Evolutionary conservation across 129 eudicot genomes (phyloP).

Genomic region (Helianthus tuberosus): DNA sequence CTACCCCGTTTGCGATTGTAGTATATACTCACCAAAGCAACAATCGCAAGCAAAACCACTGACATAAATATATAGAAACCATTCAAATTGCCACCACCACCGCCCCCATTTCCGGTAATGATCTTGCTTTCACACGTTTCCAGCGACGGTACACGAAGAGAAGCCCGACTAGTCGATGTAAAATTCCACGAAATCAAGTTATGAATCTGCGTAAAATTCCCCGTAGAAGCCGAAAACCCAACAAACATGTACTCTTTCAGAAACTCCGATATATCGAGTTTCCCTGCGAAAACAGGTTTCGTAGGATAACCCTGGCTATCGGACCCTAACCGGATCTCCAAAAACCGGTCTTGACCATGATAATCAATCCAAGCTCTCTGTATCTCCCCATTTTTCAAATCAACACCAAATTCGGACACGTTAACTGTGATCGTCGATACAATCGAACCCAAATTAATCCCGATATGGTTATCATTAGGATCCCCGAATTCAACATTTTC

Average conservation of each 20-base stretch:
- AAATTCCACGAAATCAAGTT: conserved; percentile 71
- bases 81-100: conserved; percentile 20
- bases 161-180: conserved; percentile 52
- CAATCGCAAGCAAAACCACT: conserved; percentile 44
- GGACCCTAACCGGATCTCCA: conserved; percentile 56
- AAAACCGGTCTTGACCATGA: conserved; percentile 35
- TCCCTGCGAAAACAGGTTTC: conserved; percentile 43
- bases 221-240: conserved; percentile 81
- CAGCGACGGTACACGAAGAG: conserved; percentile 53
- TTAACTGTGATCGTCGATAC: conserved; percentile 50
- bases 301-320: conserved; percentile 27
- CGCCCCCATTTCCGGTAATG: conserved; percentile 14
- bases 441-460: conserved; percentile 69
- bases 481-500: conserved; percentile 66
- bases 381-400: conserved; percentile 54
- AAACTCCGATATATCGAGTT: conserved; percentile 55
- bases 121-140: conserved; percentile 61
- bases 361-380: conserved; percentile 56
- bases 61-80: conserved; percentile 62
- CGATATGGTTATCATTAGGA: conserved; percentile 73
- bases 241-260: conserved; percentile 75
- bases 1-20: conserved; percentile 35
- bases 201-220: conserved; percentile 61
- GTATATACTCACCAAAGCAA: conserved; percentile 42
- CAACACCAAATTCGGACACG: conserved; percentile 51